A percentile compares a stretch with the other conserved stretches of the same genome.
Evolutionary conservation across 2,329 filamentous ascomycete genomes (phyloP).

Genomic region (Bipolaris oryzae): DNA sequence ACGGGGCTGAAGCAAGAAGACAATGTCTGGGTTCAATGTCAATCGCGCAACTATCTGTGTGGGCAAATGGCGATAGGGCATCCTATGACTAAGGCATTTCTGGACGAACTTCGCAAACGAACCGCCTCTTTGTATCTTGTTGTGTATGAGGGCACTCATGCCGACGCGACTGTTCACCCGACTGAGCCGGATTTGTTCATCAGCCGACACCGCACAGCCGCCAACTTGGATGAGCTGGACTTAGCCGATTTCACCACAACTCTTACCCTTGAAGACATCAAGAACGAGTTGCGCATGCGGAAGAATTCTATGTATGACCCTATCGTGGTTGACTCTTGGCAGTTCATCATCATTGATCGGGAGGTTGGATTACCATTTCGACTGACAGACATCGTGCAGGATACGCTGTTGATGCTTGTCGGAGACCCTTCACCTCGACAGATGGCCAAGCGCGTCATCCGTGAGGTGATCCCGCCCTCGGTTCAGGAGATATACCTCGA

Average conservation of each 20-base stretch:
- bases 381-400: constrained; percentile 38
- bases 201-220: constrained; percentile 24
- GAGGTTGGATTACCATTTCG: constrained; percentile 31
- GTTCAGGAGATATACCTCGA: constrained; percentile 32
- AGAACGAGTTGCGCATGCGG: constrained; percentile 29
- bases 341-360: constrained; percentile 42
- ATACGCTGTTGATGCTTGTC: constrained; percentile 30
- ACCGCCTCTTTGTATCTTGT: constrained; percentile 29
- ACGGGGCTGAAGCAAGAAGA: constrained; percentile 8
- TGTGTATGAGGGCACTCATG: constrained; percentile 37
- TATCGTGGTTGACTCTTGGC: constrained; percentile 40
- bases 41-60: constrained; percentile 36
- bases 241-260: constrained; percentile 22
- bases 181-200: constrained; percentile 34
- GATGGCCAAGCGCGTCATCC: constrained; percentile 32
- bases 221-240: constrained; percentile 20
- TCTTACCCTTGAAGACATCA: constrained; percentile 36
- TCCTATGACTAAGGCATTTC: constrained; percentile 25
- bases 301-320: constrained; percentile 40
- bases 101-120: constrained; percentile 31
- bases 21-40: constrained; percentile 18
- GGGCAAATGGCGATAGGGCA: constrained; percentile 41
- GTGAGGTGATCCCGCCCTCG: constrained; percentile 30
- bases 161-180: constrained; percentile 33
- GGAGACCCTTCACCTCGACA: constrained; percentile 30